Evolutionary conservation across 306 rosid species (phyloP), one percentile per base, ranked within the genome.

Genomic region (Cicer bijugum): DNA sequence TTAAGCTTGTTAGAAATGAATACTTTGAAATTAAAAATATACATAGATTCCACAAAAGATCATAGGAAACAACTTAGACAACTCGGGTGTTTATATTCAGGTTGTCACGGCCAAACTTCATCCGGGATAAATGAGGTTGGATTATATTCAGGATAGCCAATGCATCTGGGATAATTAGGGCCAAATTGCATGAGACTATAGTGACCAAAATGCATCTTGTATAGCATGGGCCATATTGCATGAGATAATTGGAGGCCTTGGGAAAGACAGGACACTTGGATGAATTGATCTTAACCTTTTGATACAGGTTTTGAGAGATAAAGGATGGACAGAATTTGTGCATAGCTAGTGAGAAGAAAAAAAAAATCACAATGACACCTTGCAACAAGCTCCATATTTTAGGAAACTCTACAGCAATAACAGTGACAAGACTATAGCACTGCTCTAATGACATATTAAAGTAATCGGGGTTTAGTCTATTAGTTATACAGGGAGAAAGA

Each of bases 1-100:
- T 56, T 56, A 20, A 20, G 62, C 62, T 56, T 56, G 38, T 56
- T 56, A 56, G 14, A 56, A 52, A 52, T 52, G 28, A 52, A 52
- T 52, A 5, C 10, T 52, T 52, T 52, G 58, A 16, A 52, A 52
- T 16, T 52, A 6, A 52, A 16, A 15, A 16, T 52, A 16, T 8
- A 52, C 9, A 16, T 6, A 52, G 58, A 16, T 9, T 52, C 58
- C 28, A 52, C 12, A 2, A 15, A 52, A 7, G 4, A 8, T 16
- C 12, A 52, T 16, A 7, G 12, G 23, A 16, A 52, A 16, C 5
- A 52, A 52, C 4, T 16, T 8, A 16, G 28, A 6, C 28, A 16
- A 15, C 11, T 16, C 4, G 0, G 55, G 12, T 23, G 33, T 52
- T 9, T 52, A 52, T 8, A 17, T 16, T 7, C 12, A 5, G 6